phyloP scores from a whole-genome alignment of 345 rosid species.

The Dovyalis caffra region DNA sequence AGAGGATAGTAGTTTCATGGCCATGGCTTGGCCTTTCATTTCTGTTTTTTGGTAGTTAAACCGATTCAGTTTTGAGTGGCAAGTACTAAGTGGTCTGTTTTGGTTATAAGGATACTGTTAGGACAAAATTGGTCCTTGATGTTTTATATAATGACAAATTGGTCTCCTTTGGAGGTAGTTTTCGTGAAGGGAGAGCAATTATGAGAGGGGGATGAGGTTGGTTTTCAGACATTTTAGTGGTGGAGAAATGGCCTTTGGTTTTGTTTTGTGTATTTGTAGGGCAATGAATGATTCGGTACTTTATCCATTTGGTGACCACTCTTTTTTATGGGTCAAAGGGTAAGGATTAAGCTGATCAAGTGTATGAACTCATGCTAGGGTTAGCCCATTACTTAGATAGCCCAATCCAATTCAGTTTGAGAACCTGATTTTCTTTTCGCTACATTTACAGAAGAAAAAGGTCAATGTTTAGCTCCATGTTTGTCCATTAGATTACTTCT shows the following conservation, averaged over 20 bases:
- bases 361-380: background rate
- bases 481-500: background rate
- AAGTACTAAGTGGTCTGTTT: constrained; percentile 11
- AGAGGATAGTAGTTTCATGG: constrained; percentile 47
- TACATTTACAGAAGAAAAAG: background rate
- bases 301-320: constrained; percentile 28
- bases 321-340: background rate
- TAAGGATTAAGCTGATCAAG: background rate
- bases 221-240: constrained; percentile 1
- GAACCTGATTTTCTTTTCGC: background rate
- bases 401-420: background rate
- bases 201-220: background rate
- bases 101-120: background rate
- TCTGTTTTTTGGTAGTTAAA: background rate
- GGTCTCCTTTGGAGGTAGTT: background rate
- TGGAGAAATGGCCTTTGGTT: background rate
- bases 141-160: background rate
- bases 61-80: constrained; percentile 25
- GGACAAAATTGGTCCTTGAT: constrained; percentile 21
- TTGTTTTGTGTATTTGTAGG: background rate
- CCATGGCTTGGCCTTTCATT: constrained; percentile 13
- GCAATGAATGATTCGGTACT: constrained; percentile 2
- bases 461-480: background rate
- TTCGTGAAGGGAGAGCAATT: too few species aligned
- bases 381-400: background rate